Percentiles rank a stretch among this genome's conserved stretches.
These are phyloP conservation scores for Fusarium sp. DNA, from an alignment of 2,329 filamentous ascomycete genomes.

Conservation along the genomic window DNA sequence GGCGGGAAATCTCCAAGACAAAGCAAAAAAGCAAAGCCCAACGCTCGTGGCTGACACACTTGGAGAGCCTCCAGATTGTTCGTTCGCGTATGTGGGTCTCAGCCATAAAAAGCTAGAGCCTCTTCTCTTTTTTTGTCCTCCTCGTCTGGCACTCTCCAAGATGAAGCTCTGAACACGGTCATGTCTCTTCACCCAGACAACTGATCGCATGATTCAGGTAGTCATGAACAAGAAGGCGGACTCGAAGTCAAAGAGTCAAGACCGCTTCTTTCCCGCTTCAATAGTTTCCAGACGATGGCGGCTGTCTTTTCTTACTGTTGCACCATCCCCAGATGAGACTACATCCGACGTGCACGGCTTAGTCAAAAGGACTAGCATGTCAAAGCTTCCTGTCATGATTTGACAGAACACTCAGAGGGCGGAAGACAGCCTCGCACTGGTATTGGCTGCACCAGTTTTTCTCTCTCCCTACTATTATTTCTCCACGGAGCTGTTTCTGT, in stretches of 20 bases:
- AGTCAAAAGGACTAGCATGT: conserved; percentile 23
- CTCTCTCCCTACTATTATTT: background rate
- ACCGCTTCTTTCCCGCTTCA: conserved; percentile 19
- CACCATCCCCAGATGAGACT: conserved; percentile 30
- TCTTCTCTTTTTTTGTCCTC: background rate
- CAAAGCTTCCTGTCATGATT: conserved; percentile 28
- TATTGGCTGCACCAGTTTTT: conserved; percentile 10
- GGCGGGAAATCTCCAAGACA: background rate
- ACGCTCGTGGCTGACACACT: conserved; percentile 36
- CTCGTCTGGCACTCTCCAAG: conserved; percentile 12
- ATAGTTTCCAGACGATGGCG: conserved; percentile 28
- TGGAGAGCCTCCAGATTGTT: conserved; percentile 19
- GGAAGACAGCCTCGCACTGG: background rate
- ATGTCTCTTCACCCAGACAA: background rate
- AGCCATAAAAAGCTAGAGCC: background rate
- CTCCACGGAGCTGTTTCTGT: background rate
- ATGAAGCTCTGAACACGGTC: conserved; percentile 26
- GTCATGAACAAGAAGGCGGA: background rate
- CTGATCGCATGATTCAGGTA: conserved; percentile 10
- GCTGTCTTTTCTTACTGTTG: conserved; percentile 14
- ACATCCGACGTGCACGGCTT: conserved; percentile 20
- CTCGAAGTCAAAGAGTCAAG: conserved; percentile 5
- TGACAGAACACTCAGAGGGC: background rate
- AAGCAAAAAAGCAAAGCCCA: conserved; percentile 10
- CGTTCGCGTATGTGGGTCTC: conserved; percentile 14